A percentile compares a stretch with the other conserved stretches of the same genome.
Evolutionary conservation across 2,329 filamentous ascomycete genomes (phyloP).

Genomic region (Gnomoniopsis smithogilvyi): DNA sequence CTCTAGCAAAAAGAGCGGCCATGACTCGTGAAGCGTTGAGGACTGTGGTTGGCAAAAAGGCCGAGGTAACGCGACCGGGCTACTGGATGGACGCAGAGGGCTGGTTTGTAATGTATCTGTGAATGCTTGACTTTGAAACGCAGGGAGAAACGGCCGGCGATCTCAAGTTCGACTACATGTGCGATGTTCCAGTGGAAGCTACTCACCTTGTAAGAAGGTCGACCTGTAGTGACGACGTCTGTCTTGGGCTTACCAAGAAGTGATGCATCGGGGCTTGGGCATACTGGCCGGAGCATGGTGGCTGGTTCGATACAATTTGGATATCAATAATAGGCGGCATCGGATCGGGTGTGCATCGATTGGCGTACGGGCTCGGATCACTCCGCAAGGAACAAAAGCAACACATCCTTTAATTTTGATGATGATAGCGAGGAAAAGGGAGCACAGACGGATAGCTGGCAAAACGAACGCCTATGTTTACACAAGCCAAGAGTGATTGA

Average conservation of each 20-base stretch:
- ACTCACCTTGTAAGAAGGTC: not conserved
- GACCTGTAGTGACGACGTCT: not conserved
- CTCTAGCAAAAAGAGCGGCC: constrained; percentile 27
- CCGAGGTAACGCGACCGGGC: not conserved
- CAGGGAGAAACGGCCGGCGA: not conserved
- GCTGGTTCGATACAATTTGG: not conserved
- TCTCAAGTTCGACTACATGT: not conserved
- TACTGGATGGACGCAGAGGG: not conserved
- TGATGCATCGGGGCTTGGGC: not conserved
- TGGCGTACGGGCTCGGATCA: not conserved
- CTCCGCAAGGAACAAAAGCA: not conserved
- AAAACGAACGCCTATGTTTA: too few relatives aligned
- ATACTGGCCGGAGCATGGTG: not conserved
- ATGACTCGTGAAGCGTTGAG: not conserved
- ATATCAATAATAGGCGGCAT: not conserved
- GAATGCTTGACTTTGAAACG: not conserved
- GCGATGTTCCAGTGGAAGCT: not conserved
- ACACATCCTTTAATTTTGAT: not conserved
- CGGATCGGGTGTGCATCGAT: not conserved
- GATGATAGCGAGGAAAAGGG: not conserved
- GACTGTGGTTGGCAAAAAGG: not conserved
- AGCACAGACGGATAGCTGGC: too few relatives aligned
- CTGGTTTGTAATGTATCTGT: not conserved
- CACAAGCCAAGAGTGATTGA: too few relatives aligned
- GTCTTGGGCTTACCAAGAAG: not conserved